These are phyloP conservation scores for Metschnikowia noctiluminum DNA, from an alignment of 805 yeast genomes.

Conservation along the genomic window DNA sequence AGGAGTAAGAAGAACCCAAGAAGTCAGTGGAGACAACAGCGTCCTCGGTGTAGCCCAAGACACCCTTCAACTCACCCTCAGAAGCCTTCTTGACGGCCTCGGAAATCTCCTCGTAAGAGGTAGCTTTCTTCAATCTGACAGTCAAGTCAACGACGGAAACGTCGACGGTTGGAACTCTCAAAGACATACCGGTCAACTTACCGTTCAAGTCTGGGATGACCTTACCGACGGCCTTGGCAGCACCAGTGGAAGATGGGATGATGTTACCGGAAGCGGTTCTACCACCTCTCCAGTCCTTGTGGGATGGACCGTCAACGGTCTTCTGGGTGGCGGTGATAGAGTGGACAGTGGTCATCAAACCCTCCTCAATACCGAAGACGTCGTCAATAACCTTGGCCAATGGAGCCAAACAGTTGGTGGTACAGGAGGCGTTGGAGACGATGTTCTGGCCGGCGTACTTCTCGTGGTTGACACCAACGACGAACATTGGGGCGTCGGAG, in stretches of 20 bases:
- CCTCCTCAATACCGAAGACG: conserved; percentile 82
- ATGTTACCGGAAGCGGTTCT: conserved; percentile 95
- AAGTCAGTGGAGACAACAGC: conserved; percentile 90
- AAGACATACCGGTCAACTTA: conserved; percentile 89
- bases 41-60: conserved; percentile 88
- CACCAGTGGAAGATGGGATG: conserved; percentile 95
- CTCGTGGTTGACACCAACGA: conserved; percentile 83
- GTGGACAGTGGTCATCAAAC: conserved; percentile 95
- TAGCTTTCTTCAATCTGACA: conserved; percentile 69
- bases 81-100: conserved; percentile 72
- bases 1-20: conserved; percentile 78
- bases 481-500: conserved; percentile 92
- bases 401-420: conserved; percentile 95
- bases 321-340: conserved; percentile 95
- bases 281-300: conserved; percentile 99
- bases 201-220: conserved; percentile 89
- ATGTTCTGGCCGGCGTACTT: conserved; percentile 73
- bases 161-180: conserved; percentile 92
- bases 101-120: conserved; percentile 82
- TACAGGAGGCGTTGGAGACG: conserved; percentile 91
- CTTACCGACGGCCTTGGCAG: conserved; percentile 96
- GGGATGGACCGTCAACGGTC: conserved; percentile 96
- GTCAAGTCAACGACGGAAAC: conserved; percentile 93
- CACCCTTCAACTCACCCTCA: conserved; percentile 74
- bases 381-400: conserved; percentile 88